Conservation (phyloP, 345 rosid species). For the Dimocarpus longan region DNA sequence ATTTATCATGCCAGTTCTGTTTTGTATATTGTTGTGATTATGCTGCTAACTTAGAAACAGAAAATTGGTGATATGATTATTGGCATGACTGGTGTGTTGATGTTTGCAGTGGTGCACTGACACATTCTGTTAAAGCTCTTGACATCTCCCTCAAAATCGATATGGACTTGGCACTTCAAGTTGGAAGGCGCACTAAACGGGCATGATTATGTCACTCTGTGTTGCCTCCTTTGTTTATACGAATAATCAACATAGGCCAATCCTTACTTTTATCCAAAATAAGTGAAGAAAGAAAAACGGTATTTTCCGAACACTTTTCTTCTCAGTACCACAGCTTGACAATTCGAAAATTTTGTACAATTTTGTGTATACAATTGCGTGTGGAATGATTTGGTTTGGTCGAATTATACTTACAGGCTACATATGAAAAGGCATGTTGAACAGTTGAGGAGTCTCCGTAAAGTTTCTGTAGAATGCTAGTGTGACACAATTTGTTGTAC, state of each 20-base stretch:
- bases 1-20: neutral
- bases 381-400: no score
- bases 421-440: neutral
- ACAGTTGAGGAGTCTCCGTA: neutral
- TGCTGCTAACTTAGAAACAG: neutral
- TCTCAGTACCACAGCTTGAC: neutral
- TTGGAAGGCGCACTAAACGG: constrained; percentile 90
- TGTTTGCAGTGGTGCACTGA: constrained; percentile 79
- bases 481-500: neutral
- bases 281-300: neutral
- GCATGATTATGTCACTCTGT: constrained; percentile 40
- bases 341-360: neutral
- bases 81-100: neutral
- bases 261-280: neutral
- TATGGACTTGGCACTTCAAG: constrained; percentile 82
- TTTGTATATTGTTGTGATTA: no score
- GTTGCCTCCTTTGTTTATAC: neutral
- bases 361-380: no score
- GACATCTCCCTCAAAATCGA: constrained; percentile 95
- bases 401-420: neutral
- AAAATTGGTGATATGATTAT: neutral
- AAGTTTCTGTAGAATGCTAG: neutral
- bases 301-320: neutral
- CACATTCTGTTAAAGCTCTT: constrained; percentile 91
- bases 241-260: neutral